Base-by-base conservation (phyloP, 345 rosid genomes). In the Lumnitzera racemosa region DNA sequence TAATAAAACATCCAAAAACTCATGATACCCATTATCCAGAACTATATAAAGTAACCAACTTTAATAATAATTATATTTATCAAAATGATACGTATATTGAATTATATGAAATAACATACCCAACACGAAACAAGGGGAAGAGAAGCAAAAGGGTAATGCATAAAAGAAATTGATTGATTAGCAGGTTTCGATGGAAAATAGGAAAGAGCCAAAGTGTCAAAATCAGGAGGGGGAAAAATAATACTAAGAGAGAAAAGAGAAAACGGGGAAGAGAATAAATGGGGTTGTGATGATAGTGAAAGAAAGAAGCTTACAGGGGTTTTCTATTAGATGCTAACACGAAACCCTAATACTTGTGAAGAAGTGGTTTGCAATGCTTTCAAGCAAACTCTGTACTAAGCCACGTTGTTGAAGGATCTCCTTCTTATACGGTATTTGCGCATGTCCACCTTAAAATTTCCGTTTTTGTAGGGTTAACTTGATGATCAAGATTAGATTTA, bases 251-350 rank as follows among this genome's bases (percentile, higher is more conserved):
- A 15, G 15, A 2, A 12, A 57, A 53, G 10, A 41, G 24, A 25
- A 2, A 29, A 51, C 8, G 13, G 54, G 48, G 51, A 53, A 29
- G 53, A 10, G 52, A 46, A 49, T 58, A 49, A 55, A 56, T 41
- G 59, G 62, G 60, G 74, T 16, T 73, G 51, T 31, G 43, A 5
- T 5, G 43, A 36, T 36, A 4, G 43, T 36, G 43, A 36, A 9
- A 1, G 43, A 36, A 36, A 36, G 43, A 36, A 36, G 11, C 7
- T 36, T 7, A 36, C 24, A 62, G 67, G 67, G 60, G 63, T 58
- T 70, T 52, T 43, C 62, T 36, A 9, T 67, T 51, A 43, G 70
- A 72, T 50, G 13, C 63, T 62, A 48, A 70, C 78, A 70, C 81
- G 80, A 55, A 74, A 74, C 66, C 15, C 2, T 10, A 23, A 24